phyloP scores from a whole-genome alignment of 257 asterid genomes.

The Plantago elongata region DNA sequence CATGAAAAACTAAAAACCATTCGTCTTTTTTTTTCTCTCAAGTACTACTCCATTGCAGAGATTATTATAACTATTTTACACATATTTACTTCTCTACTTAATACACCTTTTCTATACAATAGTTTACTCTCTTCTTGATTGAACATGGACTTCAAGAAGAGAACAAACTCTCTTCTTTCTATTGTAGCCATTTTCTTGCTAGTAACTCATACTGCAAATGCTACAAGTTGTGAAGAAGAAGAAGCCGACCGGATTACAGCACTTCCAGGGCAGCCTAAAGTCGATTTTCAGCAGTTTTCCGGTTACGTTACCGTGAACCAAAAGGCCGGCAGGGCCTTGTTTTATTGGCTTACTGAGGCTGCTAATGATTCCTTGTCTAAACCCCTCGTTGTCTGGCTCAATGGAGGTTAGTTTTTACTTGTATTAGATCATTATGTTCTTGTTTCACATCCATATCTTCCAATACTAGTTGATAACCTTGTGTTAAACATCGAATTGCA shows the following conservation, averaged over 20 bases:
- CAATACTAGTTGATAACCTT: no score
- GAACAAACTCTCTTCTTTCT: background rate
- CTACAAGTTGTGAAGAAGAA: slow-evolving; percentile 27
- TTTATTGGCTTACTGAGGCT: slow-evolving; percentile 90
- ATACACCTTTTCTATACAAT: background rate
- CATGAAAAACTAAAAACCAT: background rate
- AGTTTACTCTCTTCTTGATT: background rate
- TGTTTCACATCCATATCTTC: no score
- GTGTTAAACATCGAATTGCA: no score
- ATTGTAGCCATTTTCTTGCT: slow-evolving; percentile 23
- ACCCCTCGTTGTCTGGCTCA: slow-evolving; percentile 91
- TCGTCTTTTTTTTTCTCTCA: background rate
- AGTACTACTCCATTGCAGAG: no score
- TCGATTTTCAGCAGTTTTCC: slow-evolving; percentile 67
- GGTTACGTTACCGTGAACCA: slow-evolving; percentile 79
- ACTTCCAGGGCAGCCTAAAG: slow-evolving; percentile 89
- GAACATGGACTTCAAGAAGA: background rate
- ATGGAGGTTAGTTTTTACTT: slow-evolving; percentile 54
- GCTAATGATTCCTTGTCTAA: slow-evolving; percentile 35
- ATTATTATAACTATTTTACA: background rate
- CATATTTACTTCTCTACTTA: background rate
- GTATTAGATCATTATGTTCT: background rate
- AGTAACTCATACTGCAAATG: background rate
- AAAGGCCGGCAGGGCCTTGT: slow-evolving; percentile 78
- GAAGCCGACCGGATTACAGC: slow-evolving; percentile 60